Evolutionary conservation across 2,329 filamentous ascomycete genomes (phyloP).

Genomic region (Epichloe typhina): DNA sequence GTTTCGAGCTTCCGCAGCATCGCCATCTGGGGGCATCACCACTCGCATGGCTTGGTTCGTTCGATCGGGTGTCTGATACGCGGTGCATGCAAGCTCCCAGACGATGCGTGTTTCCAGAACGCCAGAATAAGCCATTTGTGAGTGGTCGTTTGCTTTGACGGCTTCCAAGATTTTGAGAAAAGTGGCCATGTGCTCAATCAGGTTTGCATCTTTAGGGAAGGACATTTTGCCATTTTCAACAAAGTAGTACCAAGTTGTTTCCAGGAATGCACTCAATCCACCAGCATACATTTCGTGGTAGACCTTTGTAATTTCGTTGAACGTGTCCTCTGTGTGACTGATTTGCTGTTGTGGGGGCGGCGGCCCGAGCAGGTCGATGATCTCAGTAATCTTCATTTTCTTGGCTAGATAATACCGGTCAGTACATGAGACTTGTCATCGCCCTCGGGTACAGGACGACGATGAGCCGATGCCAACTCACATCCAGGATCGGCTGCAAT

Average conservation of each 20-base stretch:
- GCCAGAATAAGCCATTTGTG: constrained; percentile 39
- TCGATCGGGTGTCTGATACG: constrained; percentile 25
- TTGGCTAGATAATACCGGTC: constrained; percentile 15
- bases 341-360: constrained; percentile 42
- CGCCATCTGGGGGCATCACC: constrained; percentile 38
- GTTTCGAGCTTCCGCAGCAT: constrained; percentile 50
- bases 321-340: constrained; percentile 34
- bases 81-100: constrained; percentile 45
- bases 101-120: constrained; percentile 44
- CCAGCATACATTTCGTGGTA: constrained; percentile 66
- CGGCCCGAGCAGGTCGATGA: constrained; percentile 50
- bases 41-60: constrained; percentile 20
- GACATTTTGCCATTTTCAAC: constrained; percentile 29
- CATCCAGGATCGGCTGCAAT: constrained; percentile 31
- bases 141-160: constrained; percentile 34
- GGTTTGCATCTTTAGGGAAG: constrained; percentile 37
- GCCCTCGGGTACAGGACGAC: neutral
- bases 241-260: constrained; percentile 68
- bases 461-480: constrained; percentile 18
- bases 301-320: constrained; percentile 57
- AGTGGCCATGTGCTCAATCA: constrained; percentile 54
- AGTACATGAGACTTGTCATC: neutral
- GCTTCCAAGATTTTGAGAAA: constrained; percentile 45
- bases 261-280: constrained; percentile 63
- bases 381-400: constrained; percentile 60